Base-by-base conservation (phyloP, 352 stramenopile genomes). In the Phytophthora megakarya region DNA sequence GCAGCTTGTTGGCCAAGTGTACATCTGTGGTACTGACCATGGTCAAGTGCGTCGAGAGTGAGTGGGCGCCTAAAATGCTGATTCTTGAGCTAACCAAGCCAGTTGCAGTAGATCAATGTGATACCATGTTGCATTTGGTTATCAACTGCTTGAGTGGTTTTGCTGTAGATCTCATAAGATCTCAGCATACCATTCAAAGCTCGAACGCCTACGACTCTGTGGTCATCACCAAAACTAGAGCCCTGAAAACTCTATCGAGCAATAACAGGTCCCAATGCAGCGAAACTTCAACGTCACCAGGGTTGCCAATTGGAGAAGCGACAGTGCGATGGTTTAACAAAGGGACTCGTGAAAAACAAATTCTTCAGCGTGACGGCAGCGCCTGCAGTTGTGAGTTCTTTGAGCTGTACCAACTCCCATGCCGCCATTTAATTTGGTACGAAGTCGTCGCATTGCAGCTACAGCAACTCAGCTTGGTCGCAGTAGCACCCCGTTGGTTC, bases 51-150 rank as follows among this genome's bases (percentile, higher is more conserved):
- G 75, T 89, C 23, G 82, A 89, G 56, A 72, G 83, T 26, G 82
- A 91, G 60, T 91, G 82, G 82, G 79, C 76, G 23, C 76, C 82
- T 8, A 91, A 88, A 70, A 78, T 89, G 70, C 55, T 87, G 48
- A 88, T 91, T 35, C 60, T 91, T 3, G 82, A 91, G 65, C 78
- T 91, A 68, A 91, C 80, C 18, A 88, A 87, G 55, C 82, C 80
- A 9, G 67, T 88, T 65, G 80, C 74, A 15, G 76, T 85, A 44
- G 81, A 84, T 53, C 85, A 67, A 45, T 75, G 61, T 3, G 82
- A 86, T 18, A 77, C 76, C 11, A 48, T 89, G 43, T 54, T 91
- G 19, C 78, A 88, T 59, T 84, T 88, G 53, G 70, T 91, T 46
- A 66, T 88, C 4, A 91, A 91, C 47, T 89, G 82, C 42, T 69